Conservation (phyloP, 345 rosid genomes). For the Rubroshorea leprosula region DNA sequence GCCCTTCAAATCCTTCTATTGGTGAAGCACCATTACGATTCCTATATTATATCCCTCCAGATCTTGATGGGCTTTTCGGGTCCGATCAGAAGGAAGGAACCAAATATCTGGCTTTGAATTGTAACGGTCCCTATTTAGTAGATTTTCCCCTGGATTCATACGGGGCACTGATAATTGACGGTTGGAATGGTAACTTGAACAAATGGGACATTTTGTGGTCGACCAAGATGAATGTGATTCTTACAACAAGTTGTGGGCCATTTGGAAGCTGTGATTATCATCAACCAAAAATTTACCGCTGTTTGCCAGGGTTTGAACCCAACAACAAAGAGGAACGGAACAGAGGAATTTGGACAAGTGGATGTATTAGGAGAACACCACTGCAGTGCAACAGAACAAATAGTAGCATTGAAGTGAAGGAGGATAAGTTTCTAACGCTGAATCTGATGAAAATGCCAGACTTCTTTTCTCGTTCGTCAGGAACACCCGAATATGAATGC, state of each 20-base stretch:
- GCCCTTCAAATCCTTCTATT: no score
- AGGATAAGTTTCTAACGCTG: conserved; percentile 40
- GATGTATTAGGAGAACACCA: conserved; percentile 36
- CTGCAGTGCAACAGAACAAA: conserved; percentile 36
- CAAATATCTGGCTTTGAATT: conserved; percentile 47
- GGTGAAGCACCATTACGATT: no score
- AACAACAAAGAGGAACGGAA: conserved; percentile 27
- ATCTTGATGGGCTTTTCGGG: no score
- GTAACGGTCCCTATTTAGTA: no score
- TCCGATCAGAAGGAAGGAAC: no score
- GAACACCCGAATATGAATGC: no score
- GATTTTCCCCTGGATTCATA: conserved; percentile 37
- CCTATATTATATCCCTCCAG: no score
- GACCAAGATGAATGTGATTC: conserved; percentile 51
- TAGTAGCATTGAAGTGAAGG: conserved; percentile 19
- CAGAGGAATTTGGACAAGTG: conserved; percentile 39
- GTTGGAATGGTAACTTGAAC: conserved; percentile 53
- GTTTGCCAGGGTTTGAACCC: conserved; percentile 52
- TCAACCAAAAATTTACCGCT: conserved; percentile 31
- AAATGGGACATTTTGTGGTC: conserved; percentile 31
- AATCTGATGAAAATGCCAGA: no score
- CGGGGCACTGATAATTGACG: no score
- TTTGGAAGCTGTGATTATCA: conserved; percentile 45
- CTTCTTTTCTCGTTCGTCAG: no score
- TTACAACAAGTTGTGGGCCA: conserved; percentile 66